Evolutionary conservation across 2,329 filamentous ascomycete species (phyloP), one percentile per base, ranked within the genome.

Genomic region (Penicillium paneum): DNA sequence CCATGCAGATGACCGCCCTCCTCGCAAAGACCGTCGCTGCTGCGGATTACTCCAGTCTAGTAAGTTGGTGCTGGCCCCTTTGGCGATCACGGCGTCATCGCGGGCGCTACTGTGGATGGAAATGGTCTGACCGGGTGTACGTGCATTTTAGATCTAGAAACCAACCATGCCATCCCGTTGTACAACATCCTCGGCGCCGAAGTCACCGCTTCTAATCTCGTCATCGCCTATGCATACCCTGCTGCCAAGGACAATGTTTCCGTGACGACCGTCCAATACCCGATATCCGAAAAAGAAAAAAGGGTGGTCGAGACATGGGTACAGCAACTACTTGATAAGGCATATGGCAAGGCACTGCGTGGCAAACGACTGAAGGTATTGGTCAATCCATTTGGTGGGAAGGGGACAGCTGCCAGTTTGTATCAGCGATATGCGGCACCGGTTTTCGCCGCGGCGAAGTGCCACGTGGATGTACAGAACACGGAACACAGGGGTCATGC

Each of bases 351-450:
- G 8, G 82, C 88, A 1, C 84, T 88, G 65, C 81, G 81, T 49
- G 81, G 80, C 54, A 94, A 91, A 72, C 85, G 90, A 43, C 86
- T 94, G 59, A 96, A 94, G 71, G 86, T 97, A 12, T 78, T 97
- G 40, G 81, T 99, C 58, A 99, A 99, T 71, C 94, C 94, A 0
- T 88, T 92, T 65, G 90, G 91, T 13, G 94, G 94, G 0, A 89
- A 91, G 39, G 93, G 93, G 15, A 77, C 78, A 38, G 93, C 91
- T 1, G 76, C 83, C 57, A 88, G 84, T 67, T 81, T 86, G 60
- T 97, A 91, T 81, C 77, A 85, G 53, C 82, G 81, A 41, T 81
- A 93, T 60, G 88, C 92, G 42, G 86, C 87, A 66, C 92, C 93
- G 8, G 82, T 99, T 32, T 86, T 99, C 57, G 83, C 86, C 15